Percentiles rank a stretch among this genome's conserved stretches.
phyloP scores from a whole-genome alignment of 225 moss, liverwort and hornwort species.

The Physcomitrium patens region DNA sequence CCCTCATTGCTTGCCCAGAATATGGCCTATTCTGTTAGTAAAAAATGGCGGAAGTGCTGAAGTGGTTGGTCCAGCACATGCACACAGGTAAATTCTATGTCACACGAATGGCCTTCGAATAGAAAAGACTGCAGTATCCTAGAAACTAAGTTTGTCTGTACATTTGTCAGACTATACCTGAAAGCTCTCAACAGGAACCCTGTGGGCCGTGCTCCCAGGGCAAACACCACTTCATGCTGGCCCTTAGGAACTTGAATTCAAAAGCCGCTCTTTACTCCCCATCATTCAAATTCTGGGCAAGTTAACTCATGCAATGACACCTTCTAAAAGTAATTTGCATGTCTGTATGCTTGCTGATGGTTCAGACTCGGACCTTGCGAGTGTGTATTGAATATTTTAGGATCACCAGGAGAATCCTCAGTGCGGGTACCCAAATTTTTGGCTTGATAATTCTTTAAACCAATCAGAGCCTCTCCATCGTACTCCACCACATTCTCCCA shows the following conservation, averaged over 20 bases:
- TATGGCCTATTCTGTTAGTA: not conserved
- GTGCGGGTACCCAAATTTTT: constrained; percentile 22
- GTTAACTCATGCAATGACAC: constrained; percentile 24
- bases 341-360: not conserved
- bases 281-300: constrained; percentile 17
- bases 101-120: constrained; percentile 15
- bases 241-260: constrained; percentile 2
- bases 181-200: constrained; percentile 18
- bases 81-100: not conserved
- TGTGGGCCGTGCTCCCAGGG: constrained; percentile 16
- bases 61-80: not conserved
- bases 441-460: constrained; percentile 27
- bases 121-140: constrained; percentile 22
- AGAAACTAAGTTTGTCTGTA: constrained; percentile 15
- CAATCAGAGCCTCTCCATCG: constrained; percentile 37
- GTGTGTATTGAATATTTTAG: not conserved
- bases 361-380: constrained; percentile 1
- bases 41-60: not conserved
- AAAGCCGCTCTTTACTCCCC: constrained; percentile 30
- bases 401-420: constrained; percentile 26
- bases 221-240: constrained; percentile 23
- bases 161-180: constrained; percentile 17
- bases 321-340: constrained; percentile 17
- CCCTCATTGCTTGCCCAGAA: not conserved
- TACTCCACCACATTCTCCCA: too few species aligned